These are phyloP conservation scores for Taphrina deformans DNA, from an alignment of 1,139 yeast species.

Conservation along the genomic window DNA sequence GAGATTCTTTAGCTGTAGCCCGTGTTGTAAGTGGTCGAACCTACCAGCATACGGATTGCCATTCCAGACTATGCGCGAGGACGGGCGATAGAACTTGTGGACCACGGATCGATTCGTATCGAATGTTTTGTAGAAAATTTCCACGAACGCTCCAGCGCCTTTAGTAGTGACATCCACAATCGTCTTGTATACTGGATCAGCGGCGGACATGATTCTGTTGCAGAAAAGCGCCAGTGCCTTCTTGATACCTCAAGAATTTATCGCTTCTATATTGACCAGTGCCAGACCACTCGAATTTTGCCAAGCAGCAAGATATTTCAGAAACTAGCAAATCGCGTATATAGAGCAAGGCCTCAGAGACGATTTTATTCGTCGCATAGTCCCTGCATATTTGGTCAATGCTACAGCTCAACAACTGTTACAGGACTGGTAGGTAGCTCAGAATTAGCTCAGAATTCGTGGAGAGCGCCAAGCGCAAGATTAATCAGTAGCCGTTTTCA, in stretches of 20 bases:
- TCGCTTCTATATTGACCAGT: too few relatives aligned
- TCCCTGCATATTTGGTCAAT: too few relatives aligned
- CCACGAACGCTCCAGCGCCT: conserved; percentile 35
- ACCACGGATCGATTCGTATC: conserved; percentile 34
- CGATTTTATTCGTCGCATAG: too few relatives aligned
- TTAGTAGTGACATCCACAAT: conserved; percentile 30
- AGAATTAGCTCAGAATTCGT: background rate
- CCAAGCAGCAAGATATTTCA: too few relatives aligned
- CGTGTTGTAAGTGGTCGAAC: background rate
- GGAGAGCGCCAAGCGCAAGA: background rate
- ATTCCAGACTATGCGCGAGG: conserved; percentile 35
- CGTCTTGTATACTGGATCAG: conserved; percentile 26
- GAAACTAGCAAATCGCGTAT: too few relatives aligned
- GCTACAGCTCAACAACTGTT: too few relatives aligned
- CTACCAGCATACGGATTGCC: conserved; percentile 32
- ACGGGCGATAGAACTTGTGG: conserved; percentile 33
- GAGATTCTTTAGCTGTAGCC: background rate
- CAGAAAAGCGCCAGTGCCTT: too few relatives aligned
- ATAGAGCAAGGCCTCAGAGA: too few relatives aligned
- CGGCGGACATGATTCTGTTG: conserved; percentile 7
- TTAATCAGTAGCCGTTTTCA: background rate
- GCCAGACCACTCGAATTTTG: too few relatives aligned
- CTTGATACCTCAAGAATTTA: too few relatives aligned
- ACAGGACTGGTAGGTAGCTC: too few relatives aligned
- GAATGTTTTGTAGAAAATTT: conserved; percentile 31